Base-by-base conservation (phyloP, 2,329 filamentous ascomycete species). In the Pezicula carpinea region DNA sequence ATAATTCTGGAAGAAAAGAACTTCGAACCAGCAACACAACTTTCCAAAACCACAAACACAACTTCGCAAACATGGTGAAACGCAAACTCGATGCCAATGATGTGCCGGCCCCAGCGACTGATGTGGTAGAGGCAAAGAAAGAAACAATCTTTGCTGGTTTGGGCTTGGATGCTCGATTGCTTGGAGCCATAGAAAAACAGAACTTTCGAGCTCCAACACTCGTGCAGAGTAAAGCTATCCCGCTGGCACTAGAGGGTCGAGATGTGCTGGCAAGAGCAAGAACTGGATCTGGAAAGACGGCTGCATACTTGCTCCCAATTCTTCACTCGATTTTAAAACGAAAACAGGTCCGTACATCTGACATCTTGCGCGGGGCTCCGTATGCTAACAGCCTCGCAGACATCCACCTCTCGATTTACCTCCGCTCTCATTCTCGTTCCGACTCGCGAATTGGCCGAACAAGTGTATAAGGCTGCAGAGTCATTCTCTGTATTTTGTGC, bases 231-330 rank as follows among this genome's bases (percentile, higher is more conserved):
- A 85, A 86, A 66, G 88, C 89, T 1, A 95, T 99, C 52, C 93
- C 93, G 1, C 70, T 96, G 32, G 89, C 89, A 18, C 74, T 97
- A 15, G 82, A 90, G 54, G 92, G 93, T 11, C 85, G 89, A 61
- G 90, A 97, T 74, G 83, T 99, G 40, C 74, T 97, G 33, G 91
- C 90, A 46, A 90, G 92, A 62, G 89, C 92, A 32, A 95, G 92
- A 67, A 97, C 93, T 5, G 93, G 93, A 11, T 96, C 91, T 4
- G 93, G 93, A 57, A 99, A 99, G 75, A 99, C 93, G 10, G 89
- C 89, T n/a, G 92, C 93, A 42, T 97, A 97, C 64, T 73, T 96
- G 6, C 76, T 99, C 35, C 93, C 93, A 1, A 77, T 96, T n/a
- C 70, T 99, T 14, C 87, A 96, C 57, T 79, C 80, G 31, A 87